A percentile compares a stretch with the other conserved stretches of the same genome.
phyloP scores from a whole-genome alignment of 345 rosid species.

The Excoecaria cochinchinensis region DNA sequence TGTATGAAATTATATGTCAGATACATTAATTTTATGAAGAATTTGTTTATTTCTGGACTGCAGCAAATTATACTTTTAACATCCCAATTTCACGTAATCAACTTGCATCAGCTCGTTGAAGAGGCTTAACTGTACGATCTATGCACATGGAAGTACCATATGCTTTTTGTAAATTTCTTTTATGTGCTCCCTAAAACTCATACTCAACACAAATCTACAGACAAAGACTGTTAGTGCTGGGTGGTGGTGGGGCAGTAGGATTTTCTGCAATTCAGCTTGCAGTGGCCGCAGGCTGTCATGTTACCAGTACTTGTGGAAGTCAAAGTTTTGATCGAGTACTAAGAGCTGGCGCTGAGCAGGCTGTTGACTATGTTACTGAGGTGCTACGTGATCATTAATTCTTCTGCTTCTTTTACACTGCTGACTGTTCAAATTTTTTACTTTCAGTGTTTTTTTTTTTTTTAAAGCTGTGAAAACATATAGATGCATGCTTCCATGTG shows the following conservation, averaged over 20 bases:
- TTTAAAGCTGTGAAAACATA: background rate
- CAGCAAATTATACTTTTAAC: background rate
- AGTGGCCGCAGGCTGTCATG: slow-evolving; percentile 73
- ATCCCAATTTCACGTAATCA: background rate
- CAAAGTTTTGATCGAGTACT: slow-evolving; percentile 55
- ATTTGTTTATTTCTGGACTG: background rate
- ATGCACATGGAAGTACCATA: background rate
- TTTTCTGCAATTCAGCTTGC: slow-evolving; percentile 88
- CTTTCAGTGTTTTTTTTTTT: background rate
- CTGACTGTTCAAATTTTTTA: slow-evolving; percentile 7
- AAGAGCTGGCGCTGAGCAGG: slow-evolving; percentile 86
- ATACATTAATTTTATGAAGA: background rate
- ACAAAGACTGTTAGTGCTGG: slow-evolving; percentile 75
- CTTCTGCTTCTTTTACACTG: slow-evolving; percentile 1
- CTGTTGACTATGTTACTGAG: slow-evolving; percentile 82
- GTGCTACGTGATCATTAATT: slow-evolving; percentile 33
- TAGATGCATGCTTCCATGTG: slow-evolving; percentile 4
- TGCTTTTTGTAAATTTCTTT: slow-evolving; percentile 5
- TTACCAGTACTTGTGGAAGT: slow-evolving; percentile 77
- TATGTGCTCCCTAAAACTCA: slow-evolving; percentile 1
- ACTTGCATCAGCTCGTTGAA: background rate
- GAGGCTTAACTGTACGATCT: background rate
- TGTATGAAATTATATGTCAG: background rate
- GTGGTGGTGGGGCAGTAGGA: slow-evolving; percentile 98
- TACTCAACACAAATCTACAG: slow-evolving; percentile 39